Evolutionary conservation across 1,284 basidiomycete genomes (phyloP).

Genomic region (Acaromyces ingoldii): DNA sequence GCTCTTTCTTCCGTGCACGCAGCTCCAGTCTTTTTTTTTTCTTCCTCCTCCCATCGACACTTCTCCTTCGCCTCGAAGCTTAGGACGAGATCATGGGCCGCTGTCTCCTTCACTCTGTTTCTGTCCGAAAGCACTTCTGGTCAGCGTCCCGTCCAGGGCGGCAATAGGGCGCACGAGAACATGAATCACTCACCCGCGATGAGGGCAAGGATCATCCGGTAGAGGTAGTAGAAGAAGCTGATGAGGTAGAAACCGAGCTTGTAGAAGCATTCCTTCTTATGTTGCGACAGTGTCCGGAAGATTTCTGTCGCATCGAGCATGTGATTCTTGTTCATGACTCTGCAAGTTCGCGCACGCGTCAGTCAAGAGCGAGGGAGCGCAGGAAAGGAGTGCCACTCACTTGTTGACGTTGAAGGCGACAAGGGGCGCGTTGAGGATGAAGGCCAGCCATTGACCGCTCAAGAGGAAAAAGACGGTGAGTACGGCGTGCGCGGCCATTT

Average conservation of each 20-base stretch:
- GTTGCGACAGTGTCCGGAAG: constrained; percentile 84
- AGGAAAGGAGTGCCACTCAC: constrained; percentile 45
- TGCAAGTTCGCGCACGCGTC: constrained; percentile 54
- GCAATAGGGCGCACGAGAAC: too few species aligned
- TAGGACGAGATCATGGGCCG: too few species aligned
- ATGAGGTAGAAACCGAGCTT: constrained; percentile 49
- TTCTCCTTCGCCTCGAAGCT: too few species aligned
- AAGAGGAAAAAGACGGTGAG: constrained; percentile 72
- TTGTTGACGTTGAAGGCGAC: constrained; percentile 91
- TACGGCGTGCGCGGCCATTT: constrained; percentile 84
- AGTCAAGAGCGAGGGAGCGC: constrained; percentile 42
- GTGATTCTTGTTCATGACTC: constrained; percentile 87
- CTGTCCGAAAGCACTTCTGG: too few species aligned
- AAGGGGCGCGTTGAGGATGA: constrained; percentile 84
- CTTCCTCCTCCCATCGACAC: too few species aligned
- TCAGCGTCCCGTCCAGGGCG: too few species aligned
- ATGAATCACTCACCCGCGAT: constrained; percentile 1
- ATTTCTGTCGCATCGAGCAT: constrained; percentile 99
- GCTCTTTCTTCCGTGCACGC: too few species aligned
- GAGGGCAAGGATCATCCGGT: constrained; percentile 19
- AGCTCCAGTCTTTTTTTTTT: too few species aligned
- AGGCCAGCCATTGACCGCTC: constrained; percentile 77
- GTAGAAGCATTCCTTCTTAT: constrained; percentile 83
- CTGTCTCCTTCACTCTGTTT: too few species aligned
- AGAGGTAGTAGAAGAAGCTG: constrained; percentile 51